Evolutionary conservation across 768 basidiomycete genomes (phyloP).

Genomic region (Boletus rex-veris): DNA sequence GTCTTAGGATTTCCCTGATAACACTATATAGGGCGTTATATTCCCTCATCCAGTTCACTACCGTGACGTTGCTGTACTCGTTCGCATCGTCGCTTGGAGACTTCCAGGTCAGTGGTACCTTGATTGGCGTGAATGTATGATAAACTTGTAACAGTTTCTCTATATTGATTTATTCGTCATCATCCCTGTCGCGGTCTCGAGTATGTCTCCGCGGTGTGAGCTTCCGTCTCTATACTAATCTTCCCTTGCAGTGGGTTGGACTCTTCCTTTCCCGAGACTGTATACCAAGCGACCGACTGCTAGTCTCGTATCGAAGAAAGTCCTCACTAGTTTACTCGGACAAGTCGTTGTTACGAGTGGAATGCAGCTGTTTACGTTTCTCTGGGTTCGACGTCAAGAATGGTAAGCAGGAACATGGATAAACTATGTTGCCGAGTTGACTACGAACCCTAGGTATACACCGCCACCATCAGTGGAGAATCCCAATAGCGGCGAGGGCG

Average conservation of each 20-base stretch:
- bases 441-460: conserved; percentile 57
- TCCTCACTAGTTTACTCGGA: conserved; percentile 88
- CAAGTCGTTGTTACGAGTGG: conserved; percentile 85
- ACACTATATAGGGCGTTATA: conserved; percentile 84
- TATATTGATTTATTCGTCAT: conserved; percentile 99
- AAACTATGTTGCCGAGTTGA: background rate
- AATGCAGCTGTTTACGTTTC: conserved; percentile 82
- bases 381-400: conserved; percentile 80
- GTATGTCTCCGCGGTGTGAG: conserved; percentile 45
- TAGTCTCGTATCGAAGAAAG: conserved; percentile 92
- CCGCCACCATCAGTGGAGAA: conserved; percentile 49
- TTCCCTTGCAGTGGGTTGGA: conserved; percentile 77
- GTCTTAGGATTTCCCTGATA: conserved; percentile 5
- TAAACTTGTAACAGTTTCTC: conserved; percentile 59
- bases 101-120: conserved; percentile 66
- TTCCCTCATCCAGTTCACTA: conserved; percentile 98
- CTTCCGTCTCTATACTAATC: conserved; percentile 5
- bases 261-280: conserved; percentile 83
- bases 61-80: conserved; percentile 91
- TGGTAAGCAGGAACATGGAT: conserved; percentile 51
- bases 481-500: conserved; percentile 45
- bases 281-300: conserved; percentile 91
- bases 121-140: conserved; percentile 5
- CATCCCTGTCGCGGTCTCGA: conserved; percentile 93
- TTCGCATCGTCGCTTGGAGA: conserved; percentile 96